Base-by-base conservation (phyloP, 495 filamentous ascomycete species). In the Neurospora sp. region DNA sequence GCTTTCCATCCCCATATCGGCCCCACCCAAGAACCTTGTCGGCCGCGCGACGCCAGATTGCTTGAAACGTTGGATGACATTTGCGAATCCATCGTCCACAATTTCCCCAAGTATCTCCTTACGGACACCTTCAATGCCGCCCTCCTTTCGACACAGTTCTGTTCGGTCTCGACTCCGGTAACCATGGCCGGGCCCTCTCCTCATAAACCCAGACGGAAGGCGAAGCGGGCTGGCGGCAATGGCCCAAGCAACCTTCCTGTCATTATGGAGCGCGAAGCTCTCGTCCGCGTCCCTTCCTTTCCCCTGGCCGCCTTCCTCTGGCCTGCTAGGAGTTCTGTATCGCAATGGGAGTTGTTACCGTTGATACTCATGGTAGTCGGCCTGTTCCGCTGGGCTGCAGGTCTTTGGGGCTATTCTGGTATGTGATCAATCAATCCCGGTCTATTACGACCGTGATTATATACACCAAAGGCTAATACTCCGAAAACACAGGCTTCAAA, bases 361-460 rank as follows among this genome's bases (percentile, higher is more conserved):
- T 82, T 96, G 72, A 91, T 96, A 5, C 82, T 98, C 39, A 97
- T 98, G 93, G 87, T 86, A 17, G 93, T 89, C n/a, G 93, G 94
- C 72, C 88, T 99, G 28, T 97, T 97, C 81, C 86, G 96, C 70
- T 98, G 96, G 96, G 91, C 92, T 59, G 91, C 94, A 59, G 92
- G 93, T 21, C 82, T 98, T 7, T 98, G 96, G 90, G 92, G 93
- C 62, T 98, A 99, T 81, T 99, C 96, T 75, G 94, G 94, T 96
- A 83, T 28, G 84, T 59, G 8, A 70, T 15, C 34, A 45, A 21
- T n/a, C 19, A 54, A 10, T 7, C 17, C 6, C 13, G 70, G 70
- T 34, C 39, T 45, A 31, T 37, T 9, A 21, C 43, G 70, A 42
- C 0, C 34, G 28, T n/a, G 17, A 43, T 28, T 72, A n/a, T 40